phyloP scores from a whole-genome alignment of 495 filamentous ascomycete species.

The Penicilliopsis zonata region DNA sequence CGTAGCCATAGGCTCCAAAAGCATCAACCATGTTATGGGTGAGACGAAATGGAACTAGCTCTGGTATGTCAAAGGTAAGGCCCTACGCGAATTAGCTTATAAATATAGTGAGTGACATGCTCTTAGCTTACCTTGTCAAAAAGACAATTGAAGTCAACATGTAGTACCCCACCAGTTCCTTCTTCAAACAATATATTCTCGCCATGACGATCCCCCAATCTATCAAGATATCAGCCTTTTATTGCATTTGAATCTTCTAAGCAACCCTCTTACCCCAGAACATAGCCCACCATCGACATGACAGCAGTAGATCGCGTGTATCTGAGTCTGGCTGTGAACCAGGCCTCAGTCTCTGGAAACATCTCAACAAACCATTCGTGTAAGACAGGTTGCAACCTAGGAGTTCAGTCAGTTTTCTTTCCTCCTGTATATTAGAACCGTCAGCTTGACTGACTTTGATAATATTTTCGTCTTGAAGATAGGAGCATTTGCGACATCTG shows the following conservation, averaged over 20 bases:
- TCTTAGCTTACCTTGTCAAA: slow-evolving; percentile 65
- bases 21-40: slow-evolving; percentile 98
- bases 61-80: slow-evolving; percentile 86
- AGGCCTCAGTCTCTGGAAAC: slow-evolving; percentile 83
- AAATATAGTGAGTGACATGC: neutral
- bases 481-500: slow-evolving; percentile 37
- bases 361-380: slow-evolving; percentile 91
- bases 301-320: slow-evolving; percentile 92
- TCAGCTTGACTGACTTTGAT: slow-evolving; percentile 20
- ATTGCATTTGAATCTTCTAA: neutral
- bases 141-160: slow-evolving; percentile 99
- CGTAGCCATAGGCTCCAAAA: slow-evolving; percentile 86
- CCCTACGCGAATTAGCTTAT: slow-evolving; percentile 32
- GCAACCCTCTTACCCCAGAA: slow-evolving; percentile 51
- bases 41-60: slow-evolving; percentile 92
- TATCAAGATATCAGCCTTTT: slow-evolving; percentile 10
- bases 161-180: slow-evolving; percentile 84
- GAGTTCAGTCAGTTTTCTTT: slow-evolving; percentile 5
- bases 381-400: slow-evolving; percentile 66
- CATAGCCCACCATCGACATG: slow-evolving; percentile 95
- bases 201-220: slow-evolving; percentile 90
- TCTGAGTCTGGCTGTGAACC: slow-evolving; percentile 81
- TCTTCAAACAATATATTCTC: slow-evolving; percentile 96
- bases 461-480: slow-evolving; percentile 63
- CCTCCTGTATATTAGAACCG: neutral